A percentile compares a stretch with the other conserved stretches of the same genome.
phyloP scores from a whole-genome alignment of 1,284 basidiomycete species.

The Pseudomicrostroma phylloplanum region DNA sequence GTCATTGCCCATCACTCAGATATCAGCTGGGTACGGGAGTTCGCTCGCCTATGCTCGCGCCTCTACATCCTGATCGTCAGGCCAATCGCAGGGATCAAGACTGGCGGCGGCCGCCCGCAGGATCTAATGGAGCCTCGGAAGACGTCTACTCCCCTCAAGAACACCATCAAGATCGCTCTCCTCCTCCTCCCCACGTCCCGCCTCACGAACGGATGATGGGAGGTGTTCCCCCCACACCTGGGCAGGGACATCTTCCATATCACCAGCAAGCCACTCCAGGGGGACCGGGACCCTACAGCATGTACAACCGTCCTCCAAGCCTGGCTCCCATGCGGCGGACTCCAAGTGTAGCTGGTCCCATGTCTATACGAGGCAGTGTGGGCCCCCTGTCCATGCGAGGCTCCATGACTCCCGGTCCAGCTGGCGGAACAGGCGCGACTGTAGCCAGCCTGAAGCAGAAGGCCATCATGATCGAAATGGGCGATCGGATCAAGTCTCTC shows the following conservation, averaged over 20 bases:
- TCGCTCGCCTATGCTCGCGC: background rate
- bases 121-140: too few relatives aligned
- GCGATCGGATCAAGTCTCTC: too few relatives aligned
- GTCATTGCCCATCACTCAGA: background rate
- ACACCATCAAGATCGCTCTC: too few relatives aligned
- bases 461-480: background rate
- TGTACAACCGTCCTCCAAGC: background rate
- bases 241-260: background rate
- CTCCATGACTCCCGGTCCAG: background rate
- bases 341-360: background rate
- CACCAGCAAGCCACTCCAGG: background rate
- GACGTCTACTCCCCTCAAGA: too few relatives aligned
- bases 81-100: background rate
- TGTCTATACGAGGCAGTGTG: background rate
- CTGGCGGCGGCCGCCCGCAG: background rate
- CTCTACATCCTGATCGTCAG: background rate
- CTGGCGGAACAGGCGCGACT: too few relatives aligned
- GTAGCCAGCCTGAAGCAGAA: background rate
- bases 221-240: background rate
- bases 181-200: background rate
- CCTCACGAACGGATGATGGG: conserved; percentile 3
- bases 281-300: background rate
- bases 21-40: background rate
- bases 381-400: background rate
- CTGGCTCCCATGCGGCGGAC: background rate